Percentiles rank a stretch among this genome's conserved stretches.
These are phyloP conservation scores for Ophiostoma pallidulum DNA, from an alignment of 2,329 filamentous ascomycete genomes.

Conservation along the genomic window DNA sequence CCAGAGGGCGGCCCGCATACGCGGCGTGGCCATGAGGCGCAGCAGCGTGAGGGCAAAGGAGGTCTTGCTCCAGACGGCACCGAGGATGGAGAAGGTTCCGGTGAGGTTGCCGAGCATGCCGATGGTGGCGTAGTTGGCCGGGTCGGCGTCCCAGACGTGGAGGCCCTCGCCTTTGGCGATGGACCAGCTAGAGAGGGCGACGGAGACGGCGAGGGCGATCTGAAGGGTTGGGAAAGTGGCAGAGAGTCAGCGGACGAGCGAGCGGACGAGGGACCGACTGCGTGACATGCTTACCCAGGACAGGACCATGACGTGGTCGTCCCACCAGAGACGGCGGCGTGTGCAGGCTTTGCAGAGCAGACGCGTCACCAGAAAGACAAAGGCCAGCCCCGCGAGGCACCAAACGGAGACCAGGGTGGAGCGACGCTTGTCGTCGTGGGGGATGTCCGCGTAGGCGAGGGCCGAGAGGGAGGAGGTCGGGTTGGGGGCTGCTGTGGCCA, in stretches of 20 bases:
- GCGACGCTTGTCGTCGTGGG: conserved; percentile 6
- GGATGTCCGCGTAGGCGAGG: neutral
- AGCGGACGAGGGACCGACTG: neutral
- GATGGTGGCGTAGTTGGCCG: conserved; percentile 1
- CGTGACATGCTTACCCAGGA: conserved; percentile 18
- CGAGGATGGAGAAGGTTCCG: conserved; percentile 13
- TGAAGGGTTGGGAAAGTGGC: neutral
- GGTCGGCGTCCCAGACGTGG: conserved; percentile 11
- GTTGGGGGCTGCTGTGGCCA: conserved; percentile 1
- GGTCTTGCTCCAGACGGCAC: conserved; percentile 23
- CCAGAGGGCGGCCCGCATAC: conserved; percentile 21
- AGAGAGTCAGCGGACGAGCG: neutral
- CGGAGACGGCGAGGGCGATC: neutral
- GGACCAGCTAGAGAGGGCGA: conserved; percentile 4
- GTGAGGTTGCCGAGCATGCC: conserved; percentile 11
- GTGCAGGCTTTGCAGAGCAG: conserved; percentile 19
- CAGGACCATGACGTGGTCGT: conserved; percentile 20
- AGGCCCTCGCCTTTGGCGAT: conserved; percentile 4
- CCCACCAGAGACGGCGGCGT: conserved; percentile 21
- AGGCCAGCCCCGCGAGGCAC: conserved; percentile 15
- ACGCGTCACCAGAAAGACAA: conserved; percentile 18
- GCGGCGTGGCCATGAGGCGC: conserved; percentile 20
- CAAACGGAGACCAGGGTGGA: conserved; percentile 15
- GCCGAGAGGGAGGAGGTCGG: neutral
- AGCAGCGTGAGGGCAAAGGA: conserved; percentile 29